Evolutionary conservation across 805 yeast species (phyloP), one percentile per base, ranked within the genome.

Genomic region (Starmerella stigmatis): DNA sequence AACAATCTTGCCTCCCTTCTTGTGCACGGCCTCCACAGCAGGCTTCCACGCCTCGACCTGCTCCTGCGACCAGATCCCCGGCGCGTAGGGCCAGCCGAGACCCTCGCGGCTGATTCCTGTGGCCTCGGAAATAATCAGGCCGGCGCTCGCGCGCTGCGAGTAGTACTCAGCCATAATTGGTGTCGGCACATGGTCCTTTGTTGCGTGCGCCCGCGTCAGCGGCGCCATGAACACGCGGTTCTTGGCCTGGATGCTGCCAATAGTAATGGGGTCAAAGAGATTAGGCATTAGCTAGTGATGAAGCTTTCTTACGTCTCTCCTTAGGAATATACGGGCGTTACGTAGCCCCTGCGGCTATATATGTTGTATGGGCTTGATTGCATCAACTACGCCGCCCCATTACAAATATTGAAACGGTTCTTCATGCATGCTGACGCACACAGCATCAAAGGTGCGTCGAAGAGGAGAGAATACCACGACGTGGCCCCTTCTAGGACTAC

Each of bases 91-190:
- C 76, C 70, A 45, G 48, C 64, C 19, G 68, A 70, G 68, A 48
- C 69, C 66, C 60, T 60, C 49, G 1, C 63, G 56, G 15, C 73
- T 62, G n/a, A 70, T 67, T 49, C 67, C 66, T 1, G 80, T 70
- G 13, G 75, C 83, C 58, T 79, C 85, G 11, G 76, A 62, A 51
- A 75, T 69, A 16, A 78, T 47, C 51, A 80, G 60, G 43, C 65
- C 51, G 43, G 64, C 61, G 41, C 62, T 54, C 0, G 85, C 71
- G 47, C 83, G 68, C 54, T 75, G 74, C 23, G 56, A 65, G 57
- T 79, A 80, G 61, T 79, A 78, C 47, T 69, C 63, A 15, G 59
- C 58, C 46, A 68, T 64, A 43, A 71, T 64, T 70, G 74, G 10
- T 68, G 62, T 47, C 15, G 79, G 74, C 23, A 66, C 64, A 45